Conservation (phyloP, 139 green algal genomes). For the Chlamydomonas sp. region DNA sequence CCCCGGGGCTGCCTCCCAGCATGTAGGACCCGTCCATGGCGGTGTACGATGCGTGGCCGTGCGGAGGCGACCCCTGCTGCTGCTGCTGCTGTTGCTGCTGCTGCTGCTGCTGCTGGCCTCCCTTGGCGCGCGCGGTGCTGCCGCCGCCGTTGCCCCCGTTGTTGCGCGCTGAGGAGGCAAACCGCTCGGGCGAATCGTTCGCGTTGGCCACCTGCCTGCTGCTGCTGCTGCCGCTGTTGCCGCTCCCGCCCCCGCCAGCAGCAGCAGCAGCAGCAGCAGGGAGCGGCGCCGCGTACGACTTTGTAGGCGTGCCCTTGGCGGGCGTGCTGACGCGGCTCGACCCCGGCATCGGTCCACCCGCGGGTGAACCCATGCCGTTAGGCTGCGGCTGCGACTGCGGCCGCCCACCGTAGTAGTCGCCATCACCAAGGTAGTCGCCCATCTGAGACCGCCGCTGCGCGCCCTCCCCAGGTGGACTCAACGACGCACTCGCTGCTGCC, state of each 20-base stretch:
- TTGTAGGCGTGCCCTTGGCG: no score
- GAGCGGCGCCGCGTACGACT: no score
- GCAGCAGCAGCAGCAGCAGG: no score
- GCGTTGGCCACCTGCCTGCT: not conserved
- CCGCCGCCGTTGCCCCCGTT: not conserved
- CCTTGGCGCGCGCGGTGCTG: not conserved
- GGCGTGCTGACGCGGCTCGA: not conserved
- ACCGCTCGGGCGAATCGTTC: not conserved
- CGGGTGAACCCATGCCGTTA: slow-evolving; percentile 5
- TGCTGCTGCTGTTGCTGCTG: slow-evolving; percentile 16
- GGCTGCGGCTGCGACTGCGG: not conserved
- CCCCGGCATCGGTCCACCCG: not conserved
- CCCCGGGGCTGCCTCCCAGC: slow-evolving; percentile 15
- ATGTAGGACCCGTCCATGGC: slow-evolving; percentile 12
- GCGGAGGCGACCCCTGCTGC: not conserved
- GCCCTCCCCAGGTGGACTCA: not conserved
- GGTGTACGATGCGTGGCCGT: not conserved
- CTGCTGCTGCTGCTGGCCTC: not conserved
- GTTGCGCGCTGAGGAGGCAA: slow-evolving; percentile 14
- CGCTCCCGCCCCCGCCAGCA: not conserved
- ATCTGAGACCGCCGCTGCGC: not conserved
- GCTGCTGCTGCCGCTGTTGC: slow-evolving; percentile 3
- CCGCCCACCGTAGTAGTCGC: not conserved
- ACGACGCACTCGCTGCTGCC: not conserved
- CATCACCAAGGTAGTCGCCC: not conserved